Evolutionary conservation across 345 rosid species (phyloP).

Genomic region (Moricandia moricandioides): DNA sequence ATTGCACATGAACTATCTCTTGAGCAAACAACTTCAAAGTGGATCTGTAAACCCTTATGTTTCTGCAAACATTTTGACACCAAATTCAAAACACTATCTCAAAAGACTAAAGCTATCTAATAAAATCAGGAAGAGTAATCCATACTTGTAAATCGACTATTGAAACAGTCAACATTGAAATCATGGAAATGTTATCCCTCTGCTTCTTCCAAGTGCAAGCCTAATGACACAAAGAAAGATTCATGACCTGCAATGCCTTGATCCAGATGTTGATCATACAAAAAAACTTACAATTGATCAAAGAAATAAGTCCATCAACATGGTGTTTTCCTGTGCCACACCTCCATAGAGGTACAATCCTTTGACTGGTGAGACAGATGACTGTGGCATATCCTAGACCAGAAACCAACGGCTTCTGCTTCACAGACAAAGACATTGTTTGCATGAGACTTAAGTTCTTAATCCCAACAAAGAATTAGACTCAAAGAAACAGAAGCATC

Average conservation of each 20-base stretch:
- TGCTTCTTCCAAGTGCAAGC: conserved; percentile 85
- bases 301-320: conserved; percentile 98
- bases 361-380: conserved; percentile 73
- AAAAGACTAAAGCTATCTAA: not conserved
- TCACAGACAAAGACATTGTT: conserved; percentile 3
- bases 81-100: not conserved
- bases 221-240: conserved; percentile 36
- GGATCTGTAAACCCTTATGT: conserved; percentile 95
- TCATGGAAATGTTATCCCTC: conserved; percentile 98
- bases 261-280: not conserved
- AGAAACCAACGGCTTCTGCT: conserved; percentile 94
- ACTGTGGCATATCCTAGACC: conserved; percentile 87
- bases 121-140: not conserved
- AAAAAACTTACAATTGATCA: conserved; percentile 65
- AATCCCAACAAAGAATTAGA: not conserved
- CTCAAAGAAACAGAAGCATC: conserved; percentile 5
- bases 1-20: conserved; percentile 90
- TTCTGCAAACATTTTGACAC: conserved; percentile 50
- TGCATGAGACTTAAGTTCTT: conserved; percentile 1
- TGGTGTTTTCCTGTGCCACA: conserved; percentile 96
- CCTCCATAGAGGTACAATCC: conserved; percentile 96
- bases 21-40: conserved; percentile 95
- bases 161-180: conserved; percentile 94
- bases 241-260: not conserved
- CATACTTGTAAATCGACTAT: conserved; percentile 90